Conservation (phyloP, 2,329 filamentous ascomycete genomes). For the Blastomyces percursus region DNA sequence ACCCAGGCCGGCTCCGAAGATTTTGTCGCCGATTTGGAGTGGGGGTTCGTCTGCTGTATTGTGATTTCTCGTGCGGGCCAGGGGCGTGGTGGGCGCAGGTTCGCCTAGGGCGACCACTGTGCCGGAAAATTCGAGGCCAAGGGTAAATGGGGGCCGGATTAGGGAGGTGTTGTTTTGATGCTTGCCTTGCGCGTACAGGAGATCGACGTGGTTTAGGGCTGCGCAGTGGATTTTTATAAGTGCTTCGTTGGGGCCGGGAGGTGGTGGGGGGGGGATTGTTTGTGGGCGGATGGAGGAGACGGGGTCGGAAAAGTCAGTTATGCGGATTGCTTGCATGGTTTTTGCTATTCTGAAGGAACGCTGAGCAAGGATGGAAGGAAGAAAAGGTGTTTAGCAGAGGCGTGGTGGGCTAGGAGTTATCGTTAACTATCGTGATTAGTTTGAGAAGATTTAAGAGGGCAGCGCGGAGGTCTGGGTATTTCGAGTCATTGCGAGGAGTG, state of each 20-base stretch:
- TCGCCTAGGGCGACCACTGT: slow-evolving; percentile 34
- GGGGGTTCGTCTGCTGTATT: not conserved
- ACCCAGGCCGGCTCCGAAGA: slow-evolving; percentile 45
- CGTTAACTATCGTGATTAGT: not conserved
- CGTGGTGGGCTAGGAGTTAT: not conserved
- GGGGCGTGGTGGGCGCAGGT: not conserved
- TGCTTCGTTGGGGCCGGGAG: slow-evolving; percentile 27
- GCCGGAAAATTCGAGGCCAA: slow-evolving; percentile 53
- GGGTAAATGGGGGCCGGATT: slow-evolving; percentile 46
- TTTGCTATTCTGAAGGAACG: not conserved
- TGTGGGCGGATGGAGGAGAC: slow-evolving; percentile 24
- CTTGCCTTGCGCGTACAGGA: slow-evolving; percentile 47
- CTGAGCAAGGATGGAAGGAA: not conserved
- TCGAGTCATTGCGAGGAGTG: not conserved
- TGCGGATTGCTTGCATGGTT: slow-evolving; percentile 34
- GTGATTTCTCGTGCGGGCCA: not conserved
- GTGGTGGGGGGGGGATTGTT: slow-evolving; percentile 23
- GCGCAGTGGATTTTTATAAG: slow-evolving; percentile 44
- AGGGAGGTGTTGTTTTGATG: slow-evolving; percentile 50
- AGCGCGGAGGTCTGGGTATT: not conserved
- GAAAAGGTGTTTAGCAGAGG: not conserved
- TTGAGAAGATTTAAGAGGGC: not conserved
- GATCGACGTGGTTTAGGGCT: slow-evolving; percentile 50
- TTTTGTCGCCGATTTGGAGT: slow-evolving; percentile 36
- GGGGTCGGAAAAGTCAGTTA: slow-evolving; percentile 27